Percentiles rank a stretch among this genome's conserved stretches.
Evolutionary conservation across 371 early-diverging fungal species (phyloP).

Genomic region (Apophysomyces sp.): DNA sequence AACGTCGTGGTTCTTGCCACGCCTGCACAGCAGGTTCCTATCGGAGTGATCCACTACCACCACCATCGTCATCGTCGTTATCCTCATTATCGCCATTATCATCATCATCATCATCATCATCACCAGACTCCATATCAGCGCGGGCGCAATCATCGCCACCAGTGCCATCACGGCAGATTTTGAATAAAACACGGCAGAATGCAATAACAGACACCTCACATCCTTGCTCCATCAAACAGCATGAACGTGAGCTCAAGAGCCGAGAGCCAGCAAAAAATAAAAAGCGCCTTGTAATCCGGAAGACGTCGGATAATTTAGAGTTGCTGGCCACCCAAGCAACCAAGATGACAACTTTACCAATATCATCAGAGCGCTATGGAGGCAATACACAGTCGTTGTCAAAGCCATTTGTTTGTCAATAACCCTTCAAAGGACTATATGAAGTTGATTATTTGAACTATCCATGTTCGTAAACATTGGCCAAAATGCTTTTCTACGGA

Average conservation of each 20-base stretch:
- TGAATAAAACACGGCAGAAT: too few relatives aligned
- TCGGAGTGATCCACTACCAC: neutral
- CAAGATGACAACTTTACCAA: conserved; percentile 28
- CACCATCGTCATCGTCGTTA: neutral
- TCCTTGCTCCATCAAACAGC: neutral
- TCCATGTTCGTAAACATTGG: too few relatives aligned
- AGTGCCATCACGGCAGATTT: too few relatives aligned
- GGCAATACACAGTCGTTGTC: too few relatives aligned
- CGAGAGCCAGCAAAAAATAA: conserved; percentile 7
- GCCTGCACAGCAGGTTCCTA: neutral
- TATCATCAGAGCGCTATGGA: conserved; percentile 10
- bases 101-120: too few relatives aligned
- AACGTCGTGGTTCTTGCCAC: neutral
- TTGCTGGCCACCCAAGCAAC: conserved; percentile 46
- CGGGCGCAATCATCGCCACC: too few relatives aligned
- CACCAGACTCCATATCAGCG: too few relatives aligned
- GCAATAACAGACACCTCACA: neutral
- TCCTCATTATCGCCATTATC: too few relatives aligned
- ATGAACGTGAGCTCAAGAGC: conserved; percentile 1
- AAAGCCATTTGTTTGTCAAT: too few relatives aligned
- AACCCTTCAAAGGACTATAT: too few relatives aligned
- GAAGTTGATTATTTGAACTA: too few relatives aligned
- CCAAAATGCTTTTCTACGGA: too few relatives aligned
- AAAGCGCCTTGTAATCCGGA: neutral
- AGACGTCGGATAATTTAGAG: conserved; percentile 24